phyloP scores from a whole-genome alignment of 441 rosid genomes.

The Corymbia citriodora region DNA sequence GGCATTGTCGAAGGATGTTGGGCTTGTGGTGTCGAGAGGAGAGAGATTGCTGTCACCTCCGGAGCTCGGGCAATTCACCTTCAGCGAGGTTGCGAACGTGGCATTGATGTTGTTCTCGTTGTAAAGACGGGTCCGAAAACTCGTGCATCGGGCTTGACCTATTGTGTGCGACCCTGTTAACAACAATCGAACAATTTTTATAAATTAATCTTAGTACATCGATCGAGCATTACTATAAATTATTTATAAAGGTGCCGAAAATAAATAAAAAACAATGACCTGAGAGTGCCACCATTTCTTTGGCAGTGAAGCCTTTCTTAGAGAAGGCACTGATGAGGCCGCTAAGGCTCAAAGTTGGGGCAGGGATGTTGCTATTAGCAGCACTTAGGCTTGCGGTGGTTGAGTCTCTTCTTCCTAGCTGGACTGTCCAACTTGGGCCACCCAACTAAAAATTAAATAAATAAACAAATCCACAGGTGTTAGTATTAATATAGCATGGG shows the following conservation, averaged over 20 bases:
- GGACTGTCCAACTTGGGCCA: neutral
- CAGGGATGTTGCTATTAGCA: constrained; percentile 4
- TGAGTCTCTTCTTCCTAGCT: constrained; percentile 8
- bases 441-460: neutral
- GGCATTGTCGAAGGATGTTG: neutral
- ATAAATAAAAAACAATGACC: neutral
- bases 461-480: neutral
- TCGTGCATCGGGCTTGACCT: constrained; percentile 2
- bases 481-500: neutral
- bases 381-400: neutral
- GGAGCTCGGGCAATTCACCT: constrained; percentile 4
- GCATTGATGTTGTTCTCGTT: constrained; percentile 5
- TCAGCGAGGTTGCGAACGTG: neutral
- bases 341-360: neutral
- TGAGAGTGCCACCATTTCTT: constrained; percentile 11
- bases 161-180: neutral
- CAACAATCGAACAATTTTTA: neutral
- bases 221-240: neutral
- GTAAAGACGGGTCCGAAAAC: constrained; percentile 2
- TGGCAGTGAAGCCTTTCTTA: constrained; percentile 1
- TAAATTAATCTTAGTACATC: neutral
- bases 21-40: constrained; percentile 5
- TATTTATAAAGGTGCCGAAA: neutral
- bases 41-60: constrained; percentile 13
- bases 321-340: constrained; percentile 2